phyloP scores from a whole-genome alignment of 371 early-diverging fungal genomes.

The Syncephalastrum contaminatum region DNA sequence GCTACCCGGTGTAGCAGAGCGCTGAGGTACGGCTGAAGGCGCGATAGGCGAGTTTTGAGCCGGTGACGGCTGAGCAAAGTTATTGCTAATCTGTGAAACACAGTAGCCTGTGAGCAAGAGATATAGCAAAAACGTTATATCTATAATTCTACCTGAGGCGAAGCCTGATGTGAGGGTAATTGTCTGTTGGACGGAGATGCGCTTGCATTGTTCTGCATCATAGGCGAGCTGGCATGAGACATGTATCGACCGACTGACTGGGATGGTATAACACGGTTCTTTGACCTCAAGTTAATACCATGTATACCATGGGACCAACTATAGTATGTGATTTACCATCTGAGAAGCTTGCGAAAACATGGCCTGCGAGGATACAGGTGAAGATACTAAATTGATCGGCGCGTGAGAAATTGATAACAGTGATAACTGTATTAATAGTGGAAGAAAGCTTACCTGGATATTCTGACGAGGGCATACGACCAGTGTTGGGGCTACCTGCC shows the following conservation, averaged over 20 bases:
- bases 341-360: constrained; percentile 30
- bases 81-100: constrained; percentile 9
- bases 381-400: constrained; percentile 12
- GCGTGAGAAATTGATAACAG: background rate
- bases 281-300: background rate
- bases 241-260: constrained; percentile 36
- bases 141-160: constrained; percentile 18
- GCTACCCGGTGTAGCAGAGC: constrained; percentile 35
- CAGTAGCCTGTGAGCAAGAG: background rate
- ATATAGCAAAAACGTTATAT: background rate
- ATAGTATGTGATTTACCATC: constrained; percentile 14
- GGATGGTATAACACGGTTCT: constrained; percentile 40
- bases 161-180: constrained; percentile 16
- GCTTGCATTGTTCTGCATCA: constrained; percentile 17
- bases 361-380: constrained; percentile 30
- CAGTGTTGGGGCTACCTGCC: constrained; percentile 33
- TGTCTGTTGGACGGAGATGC: constrained; percentile 25
- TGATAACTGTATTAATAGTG: background rate
- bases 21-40: constrained; percentile 29
- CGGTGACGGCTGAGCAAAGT: constrained; percentile 30
- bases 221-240: constrained; percentile 24
- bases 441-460: constrained; percentile 26
- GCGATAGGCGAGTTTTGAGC: constrained; percentile 20
- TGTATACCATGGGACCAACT: background rate
- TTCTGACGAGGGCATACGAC: constrained; percentile 25